Evolutionary conservation across 2,329 filamentous ascomycete species (phyloP), one percentile per base, ranked within the genome.

Genomic region (Sarocladium kiliense): DNA sequence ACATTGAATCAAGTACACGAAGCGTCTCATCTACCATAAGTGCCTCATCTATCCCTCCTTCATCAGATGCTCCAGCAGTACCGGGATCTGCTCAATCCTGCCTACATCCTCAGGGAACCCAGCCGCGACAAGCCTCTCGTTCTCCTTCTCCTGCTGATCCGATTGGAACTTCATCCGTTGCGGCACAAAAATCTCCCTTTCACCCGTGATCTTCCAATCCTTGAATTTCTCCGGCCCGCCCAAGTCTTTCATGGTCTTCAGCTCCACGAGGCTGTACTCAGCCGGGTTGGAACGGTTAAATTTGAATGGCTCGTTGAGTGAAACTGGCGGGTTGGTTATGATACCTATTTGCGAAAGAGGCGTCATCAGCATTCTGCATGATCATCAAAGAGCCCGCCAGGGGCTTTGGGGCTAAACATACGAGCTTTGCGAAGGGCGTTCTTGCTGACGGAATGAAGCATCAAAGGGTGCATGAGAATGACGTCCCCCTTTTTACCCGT

Each of bases 381-480:
- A n/a, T n/a, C n/a, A n/a, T n/a, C n/a, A n/a, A n/a, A n/a, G n/a
- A n/a, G n/a, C n/a, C n/a, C n/a, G n/a, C n/a, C n/a, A n/a, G n/a
- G n/a, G n/a, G n/a, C n/a, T n/a, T n/a, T n/a, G n/a, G n/a, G n/a
- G n/a, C n/a, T n/a, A n/a, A n/a, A n/a, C 53, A 11, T 61, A 21
- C 64, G 58, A 14, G 61, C 45, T 42, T 58, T 55, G 25, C 64
- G 60, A 5, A 60, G 57, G 16, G 57, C 55, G 54, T 66, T 66
- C 61, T 25, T 74, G 63, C 37, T 78, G 7, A 78, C 77, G 41
- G 74, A 76, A 63, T 85, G 81, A 66, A 83, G 64, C 80, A 84
- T 84, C n/a, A 85, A 66, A 39, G 81, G 81, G 63, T 85, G 81
- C 64, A 84, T 62, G 14, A 85, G 66, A 59, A 77, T 83, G n/a